phyloP scores from a whole-genome alignment of 495 filamentous ascomycete species.

The Penicillium ucsense region DNA sequence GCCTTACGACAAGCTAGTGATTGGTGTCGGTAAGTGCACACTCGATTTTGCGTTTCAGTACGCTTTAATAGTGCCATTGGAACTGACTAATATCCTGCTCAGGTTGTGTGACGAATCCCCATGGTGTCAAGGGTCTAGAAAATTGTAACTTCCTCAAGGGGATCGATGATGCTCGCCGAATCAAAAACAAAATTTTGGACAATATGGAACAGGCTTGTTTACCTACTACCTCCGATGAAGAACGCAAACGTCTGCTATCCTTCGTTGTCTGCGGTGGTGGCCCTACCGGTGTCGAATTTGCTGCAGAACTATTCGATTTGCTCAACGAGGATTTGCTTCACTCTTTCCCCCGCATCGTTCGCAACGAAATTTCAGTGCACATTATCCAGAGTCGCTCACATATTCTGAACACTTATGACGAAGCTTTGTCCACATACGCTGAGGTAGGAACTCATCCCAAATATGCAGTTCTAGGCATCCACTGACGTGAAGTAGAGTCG shows the following conservation, averaged over 20 bases:
- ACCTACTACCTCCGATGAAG: constrained; percentile 83
- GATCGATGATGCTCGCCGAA: constrained; percentile 79
- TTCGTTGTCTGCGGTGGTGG: constrained; percentile 95
- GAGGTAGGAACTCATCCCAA: constrained; percentile 41
- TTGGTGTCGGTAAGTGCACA: constrained; percentile 63
- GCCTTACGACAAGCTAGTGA: constrained; percentile 96
- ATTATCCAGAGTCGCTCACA: constrained; percentile 88
- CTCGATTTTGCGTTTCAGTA: too few relatives aligned
- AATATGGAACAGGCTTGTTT: constrained; percentile 92
- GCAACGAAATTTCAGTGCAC: constrained; percentile 96
- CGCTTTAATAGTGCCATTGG: too few relatives aligned
- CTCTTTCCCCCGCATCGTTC: constrained; percentile 77
- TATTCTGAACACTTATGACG: constrained; percentile 98
- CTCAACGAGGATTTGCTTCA: constrained; percentile 86
- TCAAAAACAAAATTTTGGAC: constrained; percentile 81
- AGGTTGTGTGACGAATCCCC: constrained; percentile 85
- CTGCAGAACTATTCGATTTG: constrained; percentile 90
- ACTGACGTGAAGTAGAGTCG: constrained; percentile 31
- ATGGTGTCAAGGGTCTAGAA: constrained; percentile 92
- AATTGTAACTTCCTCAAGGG: constrained; percentile 92
- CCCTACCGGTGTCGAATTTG: constrained; percentile 95
- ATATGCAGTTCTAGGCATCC: neutral
- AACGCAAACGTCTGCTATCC: constrained; percentile 76
- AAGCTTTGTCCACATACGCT: constrained; percentile 83
- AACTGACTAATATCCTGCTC: constrained; percentile 2